These are phyloP conservation scores for Plectosphaerella plurivora DNA, from an alignment of 2,329 filamentous ascomycete species.

Conservation along the genomic window DNA sequence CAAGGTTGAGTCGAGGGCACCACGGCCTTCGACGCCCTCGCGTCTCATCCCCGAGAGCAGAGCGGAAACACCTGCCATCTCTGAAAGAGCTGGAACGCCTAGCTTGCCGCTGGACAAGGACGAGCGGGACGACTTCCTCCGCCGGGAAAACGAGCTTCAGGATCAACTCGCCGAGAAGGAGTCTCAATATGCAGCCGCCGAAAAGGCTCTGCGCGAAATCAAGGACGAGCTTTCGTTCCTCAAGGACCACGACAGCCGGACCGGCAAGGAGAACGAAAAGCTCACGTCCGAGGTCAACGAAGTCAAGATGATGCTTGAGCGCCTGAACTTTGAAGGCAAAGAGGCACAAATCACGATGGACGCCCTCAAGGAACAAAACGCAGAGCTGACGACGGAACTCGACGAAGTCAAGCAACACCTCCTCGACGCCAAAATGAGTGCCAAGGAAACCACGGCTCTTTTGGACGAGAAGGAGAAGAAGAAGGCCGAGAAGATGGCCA, in stretches of 20 bases:
- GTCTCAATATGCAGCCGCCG: slow-evolving; percentile 69
- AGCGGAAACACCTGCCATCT: slow-evolving; percentile 59
- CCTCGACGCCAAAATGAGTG: slow-evolving; percentile 92
- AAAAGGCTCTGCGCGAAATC: slow-evolving; percentile 75
- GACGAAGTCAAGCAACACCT: slow-evolving; percentile 96
- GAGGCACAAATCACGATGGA: slow-evolving; percentile 98
- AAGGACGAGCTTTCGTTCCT: slow-evolving; percentile 82
- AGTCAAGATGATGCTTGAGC: slow-evolving; percentile 94
- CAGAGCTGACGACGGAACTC: slow-evolving; percentile 84
- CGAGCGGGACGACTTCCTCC: slow-evolving; percentile 91
- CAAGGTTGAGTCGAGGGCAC: slow-evolving; percentile 36
- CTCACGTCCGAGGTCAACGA: slow-evolving; percentile 84
- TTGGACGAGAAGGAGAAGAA: slow-evolving; percentile 97
- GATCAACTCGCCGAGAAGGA: slow-evolving; percentile 95
- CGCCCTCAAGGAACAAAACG: slow-evolving; percentile 90
- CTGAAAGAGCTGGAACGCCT: slow-evolving; percentile 82
- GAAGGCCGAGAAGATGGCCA: slow-evolving; percentile 98
- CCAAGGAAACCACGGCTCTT: slow-evolving; percentile 85
- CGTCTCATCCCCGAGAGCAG: slow-evolving; percentile 52
- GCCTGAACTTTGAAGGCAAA: slow-evolving; percentile 92
- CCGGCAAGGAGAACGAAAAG: slow-evolving; percentile 86
- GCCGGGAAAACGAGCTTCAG: slow-evolving; percentile 93
- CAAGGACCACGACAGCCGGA: slow-evolving; percentile 79
- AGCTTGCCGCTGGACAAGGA: slow-evolving; percentile 90
- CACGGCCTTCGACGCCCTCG: slow-evolving; percentile 49